Base-by-base conservation (phyloP, 371 early-diverging fungal species). In the Mortierella sp. region DNA sequence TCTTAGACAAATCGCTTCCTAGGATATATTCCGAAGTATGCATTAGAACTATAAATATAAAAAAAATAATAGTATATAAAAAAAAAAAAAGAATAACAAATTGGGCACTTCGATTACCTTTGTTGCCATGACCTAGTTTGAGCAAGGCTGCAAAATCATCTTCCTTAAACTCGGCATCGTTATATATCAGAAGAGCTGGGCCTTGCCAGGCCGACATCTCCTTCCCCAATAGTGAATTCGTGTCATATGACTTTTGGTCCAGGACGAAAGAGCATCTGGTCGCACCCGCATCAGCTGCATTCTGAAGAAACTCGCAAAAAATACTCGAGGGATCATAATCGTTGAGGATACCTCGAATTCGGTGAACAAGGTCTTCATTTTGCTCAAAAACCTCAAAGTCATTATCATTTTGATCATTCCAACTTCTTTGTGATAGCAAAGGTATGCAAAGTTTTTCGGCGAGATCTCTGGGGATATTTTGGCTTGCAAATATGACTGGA, bases 201-300 rank as follows among this genome's bases (percentile, higher is more conserved):
- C 84, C 84, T 60, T 84, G 84, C 70, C 84, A 85, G 3, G 35
- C 70, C 12, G 42, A 54, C 84, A 84, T 79, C 23, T 83, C 58
- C 10, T 57, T 31, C 17, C 61, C 60, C 47, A 85, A 42, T 2
- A 76, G 15, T 26, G 28, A 53, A 1, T 57, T 31, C 12, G 15
- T 54, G 2, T 32, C 47, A 49, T 45, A 70, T 13, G 56, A 54
- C 7, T 66, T 47, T 2, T 32, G 13, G 10, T 84, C 84, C 31
- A 85, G 17, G 49, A 72, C 63, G 47, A 84, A 70, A 8, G 37
- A 59, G 40, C 71, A 84, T 57, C 67, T 51, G 12, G 72, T 71
- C 19, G 84, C 84, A 1, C 83, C 70, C n/a, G 84, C 84, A 65
- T 84, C 84, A 15, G 79, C 82, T 0, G 84, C 85, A 28, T 84